phyloP scores from a whole-genome alignment of 805 yeast genomes.

The Schwanniomyces occidentalis region DNA sequence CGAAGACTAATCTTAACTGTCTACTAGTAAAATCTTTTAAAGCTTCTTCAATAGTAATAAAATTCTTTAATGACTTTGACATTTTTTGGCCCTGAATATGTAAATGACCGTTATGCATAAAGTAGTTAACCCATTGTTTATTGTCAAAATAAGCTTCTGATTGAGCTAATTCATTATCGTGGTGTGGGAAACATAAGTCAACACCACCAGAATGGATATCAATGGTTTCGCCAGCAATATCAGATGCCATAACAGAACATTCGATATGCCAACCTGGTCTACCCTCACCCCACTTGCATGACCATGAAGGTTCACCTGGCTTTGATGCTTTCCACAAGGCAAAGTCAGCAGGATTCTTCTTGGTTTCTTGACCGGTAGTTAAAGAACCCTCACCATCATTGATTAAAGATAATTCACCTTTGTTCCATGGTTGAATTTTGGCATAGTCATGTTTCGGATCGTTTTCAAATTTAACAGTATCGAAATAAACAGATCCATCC shows the following conservation, averaged over 20 bases:
- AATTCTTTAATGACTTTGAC: conserved; percentile 94
- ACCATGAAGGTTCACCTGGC: conserved; percentile 97
- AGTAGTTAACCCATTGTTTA: conserved; percentile 95
- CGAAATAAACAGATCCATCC: conserved; percentile 96
- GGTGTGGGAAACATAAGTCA: conserved; percentile 98
- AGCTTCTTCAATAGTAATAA: conserved; percentile 92
- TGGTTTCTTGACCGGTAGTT: conserved; percentile 52
- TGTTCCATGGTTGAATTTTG: conserved; percentile 97
- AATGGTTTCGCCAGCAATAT: conserved; percentile 76
- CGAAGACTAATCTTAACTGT: conserved; percentile 88
- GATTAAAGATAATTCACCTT: conserved; percentile 80
- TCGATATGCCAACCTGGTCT: conserved; percentile 99
- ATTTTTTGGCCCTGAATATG: conserved; percentile 98
- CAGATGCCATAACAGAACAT: conserved; percentile 98
- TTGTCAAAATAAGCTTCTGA: conserved; percentile 89
- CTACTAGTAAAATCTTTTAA: conserved; percentile 67
- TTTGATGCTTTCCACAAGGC: conserved; percentile 97
- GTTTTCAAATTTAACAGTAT: conserved; percentile 78
- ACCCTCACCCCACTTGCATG: conserved; percentile 94
- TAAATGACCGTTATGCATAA: conserved; percentile 94
- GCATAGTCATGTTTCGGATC: conserved; percentile 81
- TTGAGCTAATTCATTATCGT: conserved; percentile 97
- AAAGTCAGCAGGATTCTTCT: conserved; percentile 79
- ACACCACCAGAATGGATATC: conserved; percentile 98
- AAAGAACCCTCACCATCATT: conserved; percentile 95